These are phyloP conservation scores for Panicum hallii DNA, from an alignment of 202 grass and related monocot genomes.

Conservation along the genomic window DNA sequence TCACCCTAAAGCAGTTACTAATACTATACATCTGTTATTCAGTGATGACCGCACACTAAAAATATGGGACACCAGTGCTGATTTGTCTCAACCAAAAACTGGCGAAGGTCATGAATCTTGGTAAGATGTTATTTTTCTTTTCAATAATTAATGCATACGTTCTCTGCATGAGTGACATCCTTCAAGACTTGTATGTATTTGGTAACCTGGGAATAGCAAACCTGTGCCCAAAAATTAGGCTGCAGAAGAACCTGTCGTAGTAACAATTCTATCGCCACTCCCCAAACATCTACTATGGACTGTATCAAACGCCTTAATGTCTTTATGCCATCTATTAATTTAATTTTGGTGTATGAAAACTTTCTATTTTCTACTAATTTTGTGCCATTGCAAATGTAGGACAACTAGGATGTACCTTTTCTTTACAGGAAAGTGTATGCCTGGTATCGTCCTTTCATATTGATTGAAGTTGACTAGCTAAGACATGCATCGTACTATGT, in stretches of 20 bases:
- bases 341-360: neutral
- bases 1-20: slow-evolving; percentile 27
- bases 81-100: slow-evolving; percentile 63
- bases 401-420: slow-evolving; percentile 6
- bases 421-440: slow-evolving; percentile 29
- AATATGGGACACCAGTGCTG: slow-evolving; percentile 76
- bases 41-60: slow-evolving; percentile 94
- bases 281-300: neutral
- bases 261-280: slow-evolving; percentile 5
- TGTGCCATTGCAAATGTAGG: slow-evolving; percentile 6
- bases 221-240: slow-evolving; percentile 10
- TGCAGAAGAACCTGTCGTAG: slow-evolving; percentile 16
- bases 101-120: slow-evolving; percentile 67
- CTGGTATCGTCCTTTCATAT: neutral
- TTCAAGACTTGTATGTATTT: neutral
- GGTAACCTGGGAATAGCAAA: slow-evolving; percentile 14
- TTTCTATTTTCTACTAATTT: slow-evolving; percentile 20
- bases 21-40: slow-evolving; percentile 40
- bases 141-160: slow-evolving; percentile 5
- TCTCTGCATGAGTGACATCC: neutral
- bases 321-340: neutral
- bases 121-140: slow-evolving; percentile 49
- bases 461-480: slow-evolving; percentile 1
- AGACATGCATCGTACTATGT: slow-evolving; percentile 26
- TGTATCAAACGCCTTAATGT: slow-evolving; percentile 3